Conservation (phyloP, 768 basidiomycete genomes). For the Hygrocybe coccinea region DNA sequence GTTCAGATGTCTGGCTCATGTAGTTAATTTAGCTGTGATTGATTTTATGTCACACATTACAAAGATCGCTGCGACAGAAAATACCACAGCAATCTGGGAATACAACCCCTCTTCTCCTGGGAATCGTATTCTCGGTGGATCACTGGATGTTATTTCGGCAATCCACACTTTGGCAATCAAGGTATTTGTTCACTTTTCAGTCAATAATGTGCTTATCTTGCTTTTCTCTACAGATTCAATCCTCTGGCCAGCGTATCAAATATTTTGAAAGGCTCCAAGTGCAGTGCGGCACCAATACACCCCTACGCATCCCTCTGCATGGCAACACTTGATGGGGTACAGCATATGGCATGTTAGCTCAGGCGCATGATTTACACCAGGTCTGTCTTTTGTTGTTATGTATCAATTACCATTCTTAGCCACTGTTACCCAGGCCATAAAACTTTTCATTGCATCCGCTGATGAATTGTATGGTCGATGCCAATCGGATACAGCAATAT, state of each 20-base stretch:
- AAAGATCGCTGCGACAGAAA: slow-evolving; percentile 25
- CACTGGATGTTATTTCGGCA: slow-evolving; percentile 28
- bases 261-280: slow-evolving; percentile 21
- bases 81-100: slow-evolving; percentile 30
- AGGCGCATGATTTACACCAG: slow-evolving; percentile 12
- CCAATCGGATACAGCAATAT: slow-evolving; percentile 22
- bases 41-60: slow-evolving; percentile 31
- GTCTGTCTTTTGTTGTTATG: slow-evolving; percentile 5
- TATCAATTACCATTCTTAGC: no score
- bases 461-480: slow-evolving; percentile 26
- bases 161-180: slow-evolving; percentile 29
- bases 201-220: not conserved
- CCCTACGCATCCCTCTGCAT: slow-evolving; percentile 22
- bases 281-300: slow-evolving; percentile 9
- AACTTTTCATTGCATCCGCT: slow-evolving; percentile 14
- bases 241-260: slow-evolving; percentile 21
- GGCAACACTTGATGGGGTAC: slow-evolving; percentile 24
- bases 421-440: slow-evolving; percentile 9
- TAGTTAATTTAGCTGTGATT: slow-evolving; percentile 24
- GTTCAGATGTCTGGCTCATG: slow-evolving; percentile 24
- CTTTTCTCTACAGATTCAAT: slow-evolving; percentile 18
- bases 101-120: slow-evolving; percentile 22
- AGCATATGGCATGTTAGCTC: slow-evolving; percentile 21
- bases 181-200: slow-evolving; percentile 14
- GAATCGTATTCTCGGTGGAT: slow-evolving; percentile 26